Base-by-base conservation (phyloP, 305 asterid genomes). In the Fraxinus ornus region DNA sequence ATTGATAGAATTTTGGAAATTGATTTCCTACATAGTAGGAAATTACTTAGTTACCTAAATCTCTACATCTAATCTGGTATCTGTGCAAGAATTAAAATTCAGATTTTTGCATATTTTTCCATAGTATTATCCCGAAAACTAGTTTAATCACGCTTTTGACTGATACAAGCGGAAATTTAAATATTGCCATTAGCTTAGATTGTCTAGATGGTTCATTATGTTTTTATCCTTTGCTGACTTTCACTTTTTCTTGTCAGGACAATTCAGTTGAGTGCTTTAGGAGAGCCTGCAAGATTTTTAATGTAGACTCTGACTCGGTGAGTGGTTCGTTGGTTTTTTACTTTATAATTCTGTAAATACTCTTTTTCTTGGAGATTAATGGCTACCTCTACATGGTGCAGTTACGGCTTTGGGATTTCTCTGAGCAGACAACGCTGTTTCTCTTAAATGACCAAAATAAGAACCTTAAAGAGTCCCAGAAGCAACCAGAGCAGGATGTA, bases 401-500 rank as follows among this genome's bases (percentile, higher is more conserved):
- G 98, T 85, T 92, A 75, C 89, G 94, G 83, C 90, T 96, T 83
- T 96, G 98, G 99, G 99, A 96, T 89, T 94, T 96, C 85, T 91
- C 98, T 52, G 98, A 97, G 82, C 95, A 89, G 90, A 93, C 97
- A 33, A 85, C 88, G n/a, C 84, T 90, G 88, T 93, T 89, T 89
- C 88, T 92, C 85, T 82, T 90, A 89, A 91, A 87, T 28, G 97
- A 93, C 88, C 88, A 87, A 88, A 88, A 89, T 88, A 89, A 89
- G 89, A 89, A 87, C 88, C 80, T 85, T 55, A 91, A 92, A 83
- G 98, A 94, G 76, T 89, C 90, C 52, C 95, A 84, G 76, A 89
- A 91, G 88, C 97, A 87, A 84, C 80, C 91, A 80, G 98, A 92
- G 84, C 97, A 92, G 87, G 99, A 96, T 88, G 99, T 94, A 88